These are phyloP conservation scores for Lasiosphaeria hispida DNA, from an alignment of 495 filamentous ascomycete genomes.

Conservation along the genomic window DNA sequence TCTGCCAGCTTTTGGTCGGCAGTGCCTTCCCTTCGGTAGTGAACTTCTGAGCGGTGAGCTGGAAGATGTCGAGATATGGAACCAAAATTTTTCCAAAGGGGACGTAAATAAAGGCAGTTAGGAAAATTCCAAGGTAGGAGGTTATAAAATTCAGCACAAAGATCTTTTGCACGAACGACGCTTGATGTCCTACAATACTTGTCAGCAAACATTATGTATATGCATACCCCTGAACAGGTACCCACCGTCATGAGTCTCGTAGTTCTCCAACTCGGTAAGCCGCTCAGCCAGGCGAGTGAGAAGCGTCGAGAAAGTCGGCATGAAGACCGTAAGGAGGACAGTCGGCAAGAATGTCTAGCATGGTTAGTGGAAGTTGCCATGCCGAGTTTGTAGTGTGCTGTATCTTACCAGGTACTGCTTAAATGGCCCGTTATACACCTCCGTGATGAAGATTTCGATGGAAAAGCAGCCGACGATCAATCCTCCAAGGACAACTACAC, in stretches of 20 bases:
- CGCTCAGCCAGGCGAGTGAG: conserved; percentile 73
- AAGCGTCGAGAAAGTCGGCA: conserved; percentile 74
- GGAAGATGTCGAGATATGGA: conserved; percentile 86
- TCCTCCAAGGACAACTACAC: conserved; percentile 66
- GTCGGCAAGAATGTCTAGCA: conserved; percentile 82
- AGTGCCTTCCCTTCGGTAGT: conserved; percentile 69
- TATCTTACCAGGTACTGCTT: conserved; percentile 74
- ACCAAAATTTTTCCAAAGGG: conserved; percentile 87
- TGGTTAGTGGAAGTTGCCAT: background rate
- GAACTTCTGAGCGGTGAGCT: conserved; percentile 70
- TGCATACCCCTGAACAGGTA: background rate
- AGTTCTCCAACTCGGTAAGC: conserved; percentile 87
- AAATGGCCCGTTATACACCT: conserved; percentile 88
- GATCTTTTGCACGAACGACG: conserved; percentile 81
- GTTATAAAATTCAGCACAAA: conserved; percentile 98
- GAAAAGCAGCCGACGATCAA: conserved; percentile 86
- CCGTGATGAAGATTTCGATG: conserved; percentile 93
- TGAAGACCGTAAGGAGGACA: conserved; percentile 72
- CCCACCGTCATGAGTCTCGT: conserved; percentile 71
- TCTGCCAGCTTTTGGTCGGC: conserved; percentile 65
- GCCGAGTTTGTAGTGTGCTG: background rate
- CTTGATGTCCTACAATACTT: conserved; percentile 55
- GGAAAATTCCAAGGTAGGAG: conserved; percentile 86
- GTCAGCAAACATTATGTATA: conserved; percentile 12
- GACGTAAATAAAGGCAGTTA: conserved; percentile 96